These are phyloP conservation scores for Babesia gibsoni DNA, from an alignment of 169 alveolate species.

Conservation along the genomic window DNA sequence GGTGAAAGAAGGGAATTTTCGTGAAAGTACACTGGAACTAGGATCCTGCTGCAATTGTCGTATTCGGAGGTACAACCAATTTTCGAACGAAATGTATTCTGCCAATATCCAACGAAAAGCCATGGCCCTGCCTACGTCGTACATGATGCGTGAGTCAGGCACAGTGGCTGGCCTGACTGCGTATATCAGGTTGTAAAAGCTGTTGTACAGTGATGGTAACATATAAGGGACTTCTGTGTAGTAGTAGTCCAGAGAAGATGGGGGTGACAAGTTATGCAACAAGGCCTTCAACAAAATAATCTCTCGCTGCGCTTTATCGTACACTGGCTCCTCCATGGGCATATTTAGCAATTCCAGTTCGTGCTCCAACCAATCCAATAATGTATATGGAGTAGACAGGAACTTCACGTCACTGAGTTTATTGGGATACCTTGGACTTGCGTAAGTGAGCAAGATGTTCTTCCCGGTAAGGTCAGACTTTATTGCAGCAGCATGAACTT, in stretches of 20 bases:
- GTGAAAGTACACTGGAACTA: neutral
- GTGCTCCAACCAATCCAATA: constrained; percentile 4
- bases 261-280: constrained; percentile 31
- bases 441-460: neutral
- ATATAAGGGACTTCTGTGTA: constrained; percentile 24
- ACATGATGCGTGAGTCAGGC: constrained; percentile 8
- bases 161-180: neutral
- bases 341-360: neutral
- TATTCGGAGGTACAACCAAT: constrained; percentile 43
- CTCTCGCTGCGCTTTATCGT: neutral
- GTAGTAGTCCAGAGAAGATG: constrained; percentile 18
- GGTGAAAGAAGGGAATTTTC: too few species aligned
- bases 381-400: constrained; percentile 6
- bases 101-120: constrained; percentile 51
- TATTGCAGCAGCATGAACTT: constrained; percentile 1
- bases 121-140: constrained; percentile 40
- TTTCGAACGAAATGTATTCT: constrained; percentile 56
- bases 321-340: neutral
- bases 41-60: constrained; percentile 3
- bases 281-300: neutral
- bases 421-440: neutral
- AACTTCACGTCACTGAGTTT: neutral
- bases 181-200: neutral
- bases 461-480: neutral
- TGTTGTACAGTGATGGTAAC: neutral